Evolutionary conservation across 345 rosid genomes (phyloP), one percentile per base, ranked within the genome.

Genomic region (Corchorus olitorius): DNA sequence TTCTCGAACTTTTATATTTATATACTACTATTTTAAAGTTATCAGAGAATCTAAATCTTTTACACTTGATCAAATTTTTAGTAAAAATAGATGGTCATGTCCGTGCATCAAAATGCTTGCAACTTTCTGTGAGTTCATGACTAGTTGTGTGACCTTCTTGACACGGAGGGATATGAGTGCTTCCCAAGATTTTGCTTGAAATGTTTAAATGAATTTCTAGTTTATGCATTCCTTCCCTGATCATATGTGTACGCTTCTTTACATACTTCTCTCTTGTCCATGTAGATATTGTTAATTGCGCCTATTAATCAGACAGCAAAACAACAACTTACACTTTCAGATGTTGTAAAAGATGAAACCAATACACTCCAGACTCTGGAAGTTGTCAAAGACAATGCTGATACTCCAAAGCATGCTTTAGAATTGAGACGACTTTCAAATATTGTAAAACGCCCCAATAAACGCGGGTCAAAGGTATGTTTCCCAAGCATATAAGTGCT

Each of bases 251-350:
- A 27, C 45, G 37, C 22, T 68, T 77, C 68, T 37, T 60, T 33
- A 73, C 34, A 64, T 72, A 14, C 72, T 53, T 73, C 55, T 72
- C 75, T 15, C 56, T 75, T 76, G 48, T 68, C 41, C 63, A 10
- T 72, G 72, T 77, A 91, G 96, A 76, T 87, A 72, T 86, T 96
- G 86, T 89, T 96, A 78, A 86, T 96, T 55, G 92, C 92, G 71
- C 93, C 99, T 79, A 81, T 96, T 79, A 88, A 84, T 27, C 65
- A 88, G 89, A 78, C 78, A 75, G 81, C 76, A 60, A 88, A 70
- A 67, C 87, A 86, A 6, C 85, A 83, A 72, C 79, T 87, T 75
- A 77, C 86, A 50, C 80, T 74, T 83, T 64, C 91, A 74, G 81
- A 74, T 73, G 75, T 77, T 66, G 77, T 82, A 75, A 69, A 81